Evolutionary conservation across 2,329 filamentous ascomycete species (phyloP).

Genomic region (Chrysoporthe puriensis): DNA sequence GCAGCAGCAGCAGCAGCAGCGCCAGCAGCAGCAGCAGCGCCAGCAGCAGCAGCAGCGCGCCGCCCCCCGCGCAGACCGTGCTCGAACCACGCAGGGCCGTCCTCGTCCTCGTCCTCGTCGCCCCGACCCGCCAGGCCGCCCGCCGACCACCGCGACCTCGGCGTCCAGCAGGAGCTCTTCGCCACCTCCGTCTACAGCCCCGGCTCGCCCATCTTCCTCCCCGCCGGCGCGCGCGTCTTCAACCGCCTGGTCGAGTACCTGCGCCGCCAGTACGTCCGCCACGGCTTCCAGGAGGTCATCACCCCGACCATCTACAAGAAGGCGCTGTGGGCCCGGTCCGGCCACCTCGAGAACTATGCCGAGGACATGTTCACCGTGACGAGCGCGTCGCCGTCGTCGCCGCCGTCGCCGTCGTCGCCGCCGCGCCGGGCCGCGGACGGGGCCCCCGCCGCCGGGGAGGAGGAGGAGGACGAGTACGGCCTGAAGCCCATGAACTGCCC

Average conservation of each 20-base stretch:
- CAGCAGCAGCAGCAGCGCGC: neutral
- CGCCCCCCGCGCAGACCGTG: constrained; percentile 33
- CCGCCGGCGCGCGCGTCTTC: constrained; percentile 80
- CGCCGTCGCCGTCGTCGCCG: constrained; percentile 33
- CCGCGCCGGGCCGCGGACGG: constrained; percentile 21
- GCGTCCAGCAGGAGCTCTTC: constrained; percentile 73
- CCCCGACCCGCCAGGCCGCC: constrained; percentile 29
- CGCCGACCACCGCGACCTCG: constrained; percentile 63
- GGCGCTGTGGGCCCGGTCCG: constrained; percentile 81
- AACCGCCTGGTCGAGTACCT: constrained; percentile 82
- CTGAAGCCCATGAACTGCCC: constrained; percentile 95
- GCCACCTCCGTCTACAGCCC: constrained; percentile 79
- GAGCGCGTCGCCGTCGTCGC: constrained; percentile 51
- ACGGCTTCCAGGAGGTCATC: constrained; percentile 87
- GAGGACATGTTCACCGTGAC: constrained; percentile 90
- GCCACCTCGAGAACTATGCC: constrained; percentile 87
- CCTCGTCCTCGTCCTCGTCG: constrained; percentile 27
- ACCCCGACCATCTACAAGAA: constrained; percentile 92
- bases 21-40: too few species aligned
- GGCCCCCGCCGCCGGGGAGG: constrained; percentile 40
- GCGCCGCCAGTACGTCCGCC: constrained; percentile 79
- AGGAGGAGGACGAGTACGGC: constrained; percentile 75
- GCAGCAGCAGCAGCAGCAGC: too few species aligned
- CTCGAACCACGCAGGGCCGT: constrained; percentile 36
- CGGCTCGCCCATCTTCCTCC: constrained; percentile 82